Base-by-base conservation (phyloP, 352 stramenopile species). In the Pythium sp. region DNA sequence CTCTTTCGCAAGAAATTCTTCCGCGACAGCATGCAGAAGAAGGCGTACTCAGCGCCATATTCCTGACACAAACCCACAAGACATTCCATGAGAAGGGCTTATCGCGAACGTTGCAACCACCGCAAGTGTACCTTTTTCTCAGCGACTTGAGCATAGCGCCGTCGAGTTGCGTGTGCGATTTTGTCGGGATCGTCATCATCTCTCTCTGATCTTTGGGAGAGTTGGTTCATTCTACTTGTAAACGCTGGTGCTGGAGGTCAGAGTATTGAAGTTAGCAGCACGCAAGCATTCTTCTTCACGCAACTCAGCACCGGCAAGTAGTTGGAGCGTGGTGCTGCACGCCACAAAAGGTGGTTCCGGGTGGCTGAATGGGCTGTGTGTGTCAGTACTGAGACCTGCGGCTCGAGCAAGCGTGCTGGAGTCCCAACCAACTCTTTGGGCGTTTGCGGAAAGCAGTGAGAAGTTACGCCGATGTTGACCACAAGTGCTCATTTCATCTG, bases 1-100 rank as follows among this genome's bases (percentile, higher is more conserved):
- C 73, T 55, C 46, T 66, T 70, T 7, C 87, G 85, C 22, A 93
- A 3, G n/a, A 58, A 65, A 51, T 91, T 73, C 0, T 86, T 72
- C 6, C 80, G 75, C 2, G 76, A 76, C 11, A 94, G 54, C 69
- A 77, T 65, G 36, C 36, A 72, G 53, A 70, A 84, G 18, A 91
- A 73, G 1, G 84, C 68, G 22, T 70, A 74, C 6, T 91, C 79
- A 3, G 81, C 82, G 3, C 84, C 84, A 34, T 78, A 78, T 61
- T 69, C 32, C 76, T 88, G 49, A 14, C 47, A 53, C 8, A 32
- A 9, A 11, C 15, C 15, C 28, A 55, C 15, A 63, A 22, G 1
- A 12, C 26, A 56, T 15, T 43, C 3, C 32, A 14, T 32, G 12
- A 56, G 32, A 24, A 32, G 12, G 1, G 30, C 1, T 5, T n/a